Evolutionary conservation across 441 rosid species (phyloP), one percentile per base, ranked within the genome.

Genomic region (Lepidium campestre): DNA sequence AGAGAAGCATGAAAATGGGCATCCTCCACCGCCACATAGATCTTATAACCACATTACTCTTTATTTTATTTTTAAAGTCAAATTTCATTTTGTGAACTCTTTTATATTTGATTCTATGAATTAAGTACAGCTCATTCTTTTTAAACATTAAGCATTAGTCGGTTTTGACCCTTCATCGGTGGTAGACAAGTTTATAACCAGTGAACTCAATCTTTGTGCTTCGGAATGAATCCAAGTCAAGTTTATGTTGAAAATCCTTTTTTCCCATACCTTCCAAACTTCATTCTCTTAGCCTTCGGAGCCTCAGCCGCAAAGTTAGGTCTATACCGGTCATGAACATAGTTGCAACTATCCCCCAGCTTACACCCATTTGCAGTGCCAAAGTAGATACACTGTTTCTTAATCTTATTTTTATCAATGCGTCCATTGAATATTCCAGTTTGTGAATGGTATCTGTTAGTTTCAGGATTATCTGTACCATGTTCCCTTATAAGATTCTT

Each of bases 401-500:
- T 62, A 56, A 29, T 55, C 67, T 71, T 77, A 54, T 7, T 18
- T 22, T 74, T 72, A 45, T 75, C 75, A 12, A 8, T 14, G 2
- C 50, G 48, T 66, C 77, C 75, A 37, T 61, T 58, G 56, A 52
- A 45, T 34, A 22, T 50, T 32, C 56, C 77, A 31, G 10, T 72
- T 65, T 75, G 59, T 14, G 59, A 12, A 18, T 74, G 22, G 64
- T 14, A 36, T 27, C 47, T 72, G 42, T 14, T 70, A 14, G 31
- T 67, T 59, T 79, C 79, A 55, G 67, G 68, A 75, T 60, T 76
- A 29, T 56, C 82, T 31, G 61, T 60, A 31, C 96, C 96, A 81
- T 88, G 93, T 74, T 79, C 77, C 80, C 81, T 84, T 12, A 86
- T 84, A 7, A 91, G 85, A 40, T 82, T 80, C 79, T 86, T 86